phyloP scores from a whole-genome alignment of 306 rosid species.

The Vigna reflexopilosa region DNA sequence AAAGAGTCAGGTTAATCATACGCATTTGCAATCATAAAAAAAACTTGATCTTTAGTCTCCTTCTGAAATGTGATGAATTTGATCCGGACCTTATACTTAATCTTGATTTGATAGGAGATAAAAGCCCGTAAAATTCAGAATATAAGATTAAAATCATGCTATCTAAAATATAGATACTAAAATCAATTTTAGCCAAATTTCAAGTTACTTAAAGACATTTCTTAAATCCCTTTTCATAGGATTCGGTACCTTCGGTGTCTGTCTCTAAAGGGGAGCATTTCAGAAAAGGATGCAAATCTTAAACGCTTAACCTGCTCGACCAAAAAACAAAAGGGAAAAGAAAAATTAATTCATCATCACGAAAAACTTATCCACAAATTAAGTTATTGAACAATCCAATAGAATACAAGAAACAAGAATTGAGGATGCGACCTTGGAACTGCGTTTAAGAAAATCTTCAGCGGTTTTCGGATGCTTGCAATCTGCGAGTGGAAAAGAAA shows the following conservation, averaged over 20 bases:
- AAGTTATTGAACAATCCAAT: not conserved
- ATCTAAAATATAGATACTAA: too few relatives aligned
- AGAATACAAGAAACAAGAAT: not conserved
- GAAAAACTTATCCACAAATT: not conserved
- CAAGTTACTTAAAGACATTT: not conserved
- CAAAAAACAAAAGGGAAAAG: not conserved
- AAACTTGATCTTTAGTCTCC: not conserved
- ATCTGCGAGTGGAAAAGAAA: constrained; percentile 39
- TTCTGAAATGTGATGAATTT: too few relatives aligned
- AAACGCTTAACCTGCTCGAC: constrained; percentile 51
- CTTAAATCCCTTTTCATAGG: not conserved
- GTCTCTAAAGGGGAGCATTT: constrained; percentile 53
- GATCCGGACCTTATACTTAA: too few relatives aligned
- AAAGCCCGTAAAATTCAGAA: not conserved
- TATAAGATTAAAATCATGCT: too few relatives aligned
- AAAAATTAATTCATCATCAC: not conserved
- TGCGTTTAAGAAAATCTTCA: constrained; percentile 47
- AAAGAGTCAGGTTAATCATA: not conserved
- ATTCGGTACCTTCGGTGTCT: constrained; percentile 50
- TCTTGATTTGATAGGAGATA: too few relatives aligned
- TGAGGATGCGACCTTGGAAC: constrained; percentile 47
- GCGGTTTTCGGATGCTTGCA: constrained; percentile 58
- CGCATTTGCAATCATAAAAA: not conserved
- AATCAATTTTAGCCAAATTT: not conserved
- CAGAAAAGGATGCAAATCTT: constrained; percentile 54